Evolutionary conservation across 768 basidiomycete genomes (phyloP).

Genomic region (Lepiota brunneoincarnata): DNA sequence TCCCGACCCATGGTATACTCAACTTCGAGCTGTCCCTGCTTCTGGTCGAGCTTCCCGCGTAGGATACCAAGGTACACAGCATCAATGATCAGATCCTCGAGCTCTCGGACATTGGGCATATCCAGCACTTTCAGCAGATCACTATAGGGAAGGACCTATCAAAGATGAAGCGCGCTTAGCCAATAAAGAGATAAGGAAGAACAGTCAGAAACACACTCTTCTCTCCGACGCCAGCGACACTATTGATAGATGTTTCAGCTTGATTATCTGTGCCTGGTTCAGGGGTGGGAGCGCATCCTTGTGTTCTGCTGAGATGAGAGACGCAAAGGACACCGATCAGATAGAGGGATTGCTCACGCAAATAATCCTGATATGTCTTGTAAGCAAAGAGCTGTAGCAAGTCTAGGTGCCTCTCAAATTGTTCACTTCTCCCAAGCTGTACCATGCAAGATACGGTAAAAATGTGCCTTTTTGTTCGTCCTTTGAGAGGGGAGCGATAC

Average conservation of each 20-base stretch:
- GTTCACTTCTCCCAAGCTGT: slow-evolving; percentile 68
- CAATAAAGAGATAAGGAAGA: neutral
- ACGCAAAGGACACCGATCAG: neutral
- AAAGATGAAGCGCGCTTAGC: neutral
- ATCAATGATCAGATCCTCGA: slow-evolving; percentile 97
- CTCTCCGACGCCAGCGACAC: slow-evolving; percentile 77
- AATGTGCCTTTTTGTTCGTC: neutral
- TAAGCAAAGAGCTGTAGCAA: slow-evolving; percentile 89
- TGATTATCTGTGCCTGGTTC: slow-evolving; percentile 70
- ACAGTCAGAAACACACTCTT: slow-evolving; percentile 52
- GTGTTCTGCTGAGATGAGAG: slow-evolving; percentile 46
- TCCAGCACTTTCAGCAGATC: slow-evolving; percentile 68
- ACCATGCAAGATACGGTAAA: neutral
- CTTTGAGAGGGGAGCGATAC: slow-evolving; percentile 13
- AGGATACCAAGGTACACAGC: slow-evolving; percentile 91
- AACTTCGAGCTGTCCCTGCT: slow-evolving; percentile 83
- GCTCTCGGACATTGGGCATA: slow-evolving; percentile 76
- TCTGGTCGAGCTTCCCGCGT: slow-evolving; percentile 91
- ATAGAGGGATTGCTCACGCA: slow-evolving; percentile 44
- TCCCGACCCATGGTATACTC: slow-evolving; percentile 94
- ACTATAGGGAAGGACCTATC: slow-evolving; percentile 80
- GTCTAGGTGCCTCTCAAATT: slow-evolving; percentile 56
- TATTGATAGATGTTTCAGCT: slow-evolving; percentile 92
- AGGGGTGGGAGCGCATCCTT: slow-evolving; percentile 65
- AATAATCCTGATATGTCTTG: slow-evolving; percentile 82